A percentile compares a stretch with the other conserved stretches of the same genome.
These are phyloP conservation scores for Penicillium glabrum DNA, from an alignment of 2,329 filamentous ascomycete genomes.

Conservation along the genomic window DNA sequence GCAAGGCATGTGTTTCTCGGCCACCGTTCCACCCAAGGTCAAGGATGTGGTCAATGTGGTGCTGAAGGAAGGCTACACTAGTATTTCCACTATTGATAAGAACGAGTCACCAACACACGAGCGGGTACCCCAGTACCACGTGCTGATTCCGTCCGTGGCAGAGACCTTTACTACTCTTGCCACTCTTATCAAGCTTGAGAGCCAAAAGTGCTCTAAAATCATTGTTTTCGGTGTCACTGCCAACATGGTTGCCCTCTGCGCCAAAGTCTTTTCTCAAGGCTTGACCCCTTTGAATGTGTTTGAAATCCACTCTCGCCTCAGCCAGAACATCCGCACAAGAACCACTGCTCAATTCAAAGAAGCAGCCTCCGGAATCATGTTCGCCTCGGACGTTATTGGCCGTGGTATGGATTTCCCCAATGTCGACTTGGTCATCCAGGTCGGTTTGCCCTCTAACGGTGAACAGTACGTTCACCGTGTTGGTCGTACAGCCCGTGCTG, in stretches of 20 bases:
- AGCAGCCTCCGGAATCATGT: conserved; percentile 48
- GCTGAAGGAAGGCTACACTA: conserved; percentile 65
- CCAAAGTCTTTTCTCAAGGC: conserved; percentile 52
- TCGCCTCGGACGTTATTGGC: conserved; percentile 50
- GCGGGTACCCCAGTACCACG: conserved; percentile 50
- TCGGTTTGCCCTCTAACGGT: conserved; percentile 51
- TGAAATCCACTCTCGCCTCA: conserved; percentile 76
- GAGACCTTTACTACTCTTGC: conserved; percentile 49
- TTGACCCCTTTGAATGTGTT: conserved; percentile 41
- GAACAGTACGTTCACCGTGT: conserved; percentile 51
- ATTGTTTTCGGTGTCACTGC: conserved; percentile 85
- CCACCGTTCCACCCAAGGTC: conserved; percentile 81
- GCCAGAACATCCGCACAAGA: conserved; percentile 65
- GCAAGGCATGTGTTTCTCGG: conserved; percentile 76
- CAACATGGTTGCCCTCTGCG: conserved; percentile 60
- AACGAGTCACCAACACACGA: conserved; percentile 75
- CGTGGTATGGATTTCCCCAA: conserved; percentile 55
- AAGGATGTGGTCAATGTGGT: conserved; percentile 73
- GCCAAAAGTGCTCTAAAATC: conserved; percentile 67
- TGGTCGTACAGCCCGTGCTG: conserved; percentile 66
- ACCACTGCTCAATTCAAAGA: conserved; percentile 45
- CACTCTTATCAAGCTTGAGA: conserved; percentile 47
- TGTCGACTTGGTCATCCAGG: conserved; percentile 49
- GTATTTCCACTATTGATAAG: conserved; percentile 77
- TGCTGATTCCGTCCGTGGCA: conserved; percentile 44